Evolutionary conservation across 169 alveolate species (phyloP).

Genomic region (Babesia sp.): DNA sequence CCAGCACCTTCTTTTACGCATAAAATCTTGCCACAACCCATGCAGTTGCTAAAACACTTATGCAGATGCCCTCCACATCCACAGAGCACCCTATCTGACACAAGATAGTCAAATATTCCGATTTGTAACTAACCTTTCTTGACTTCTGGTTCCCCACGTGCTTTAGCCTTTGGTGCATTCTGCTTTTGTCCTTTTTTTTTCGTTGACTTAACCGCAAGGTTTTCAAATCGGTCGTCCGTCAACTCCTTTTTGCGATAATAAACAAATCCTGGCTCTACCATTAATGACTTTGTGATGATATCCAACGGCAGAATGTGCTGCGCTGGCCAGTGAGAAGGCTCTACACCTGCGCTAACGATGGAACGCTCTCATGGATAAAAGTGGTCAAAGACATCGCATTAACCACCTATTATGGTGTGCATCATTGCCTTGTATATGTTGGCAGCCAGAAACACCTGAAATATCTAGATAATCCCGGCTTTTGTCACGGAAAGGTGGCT

Average conservation of each 20-base stretch:
- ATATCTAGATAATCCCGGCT: too few relatives aligned
- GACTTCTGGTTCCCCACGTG: neutral
- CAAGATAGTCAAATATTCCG: neutral
- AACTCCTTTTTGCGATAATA: constrained; percentile 32
- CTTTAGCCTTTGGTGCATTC: neutral
- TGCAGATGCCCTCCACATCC: constrained; percentile 49
- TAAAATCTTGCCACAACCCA: constrained; percentile 53
- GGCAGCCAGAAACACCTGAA: neutral
- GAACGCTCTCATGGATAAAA: neutral
- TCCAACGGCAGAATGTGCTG: neutral
- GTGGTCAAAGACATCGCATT: neutral
- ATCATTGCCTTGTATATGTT: neutral
- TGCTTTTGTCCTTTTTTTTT: constrained; percentile 1
- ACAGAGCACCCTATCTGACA: constrained; percentile 40
- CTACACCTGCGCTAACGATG: neutral
- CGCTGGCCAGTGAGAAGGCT: neutral
- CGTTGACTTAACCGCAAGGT: constrained; percentile 1
- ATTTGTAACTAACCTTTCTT: neutral
- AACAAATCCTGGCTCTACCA: constrained; percentile 1
- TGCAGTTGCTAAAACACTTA: constrained; percentile 42
- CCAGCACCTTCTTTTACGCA: constrained; percentile 58
- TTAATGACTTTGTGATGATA: neutral
- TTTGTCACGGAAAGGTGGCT: too few relatives aligned
- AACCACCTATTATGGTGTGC: neutral
- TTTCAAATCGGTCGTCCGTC: constrained; percentile 4